These are phyloP conservation scores for Sporisorium reilianum DNA, from an alignment of 1,284 basidiomycete genomes.

Conservation along the genomic window DNA sequence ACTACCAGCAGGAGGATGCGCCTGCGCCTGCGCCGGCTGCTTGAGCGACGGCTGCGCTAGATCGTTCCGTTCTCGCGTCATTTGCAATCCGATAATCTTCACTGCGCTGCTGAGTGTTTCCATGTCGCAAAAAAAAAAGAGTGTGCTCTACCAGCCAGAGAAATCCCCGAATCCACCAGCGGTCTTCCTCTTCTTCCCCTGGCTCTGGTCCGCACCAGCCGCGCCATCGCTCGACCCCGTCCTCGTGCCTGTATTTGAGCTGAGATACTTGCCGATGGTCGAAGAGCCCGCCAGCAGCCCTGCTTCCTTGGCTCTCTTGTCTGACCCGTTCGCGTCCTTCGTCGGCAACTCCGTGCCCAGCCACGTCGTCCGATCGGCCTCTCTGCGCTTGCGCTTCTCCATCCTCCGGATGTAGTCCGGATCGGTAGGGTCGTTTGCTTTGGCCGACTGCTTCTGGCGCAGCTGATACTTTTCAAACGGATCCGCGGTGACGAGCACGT, in stretches of 20 bases:
- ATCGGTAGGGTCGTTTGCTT: conserved; percentile 49
- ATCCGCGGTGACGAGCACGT: conserved; percentile 57
- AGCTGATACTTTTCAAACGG: conserved; percentile 62
- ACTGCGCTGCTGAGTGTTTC: too few species aligned
- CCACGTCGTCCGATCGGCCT: conserved; percentile 66
- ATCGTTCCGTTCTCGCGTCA: not conserved
- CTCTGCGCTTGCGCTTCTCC: conserved; percentile 59
- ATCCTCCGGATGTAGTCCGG: conserved; percentile 46
- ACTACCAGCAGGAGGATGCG: conserved; percentile 38
- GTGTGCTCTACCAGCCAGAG: conserved; percentile 46
- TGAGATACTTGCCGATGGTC: conserved; percentile 43
- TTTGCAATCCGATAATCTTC: conserved; percentile 1
- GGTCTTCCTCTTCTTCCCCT: conserved; percentile 24
- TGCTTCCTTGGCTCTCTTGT: not conserved
- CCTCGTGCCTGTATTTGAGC: not conserved
- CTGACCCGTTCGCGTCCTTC: not conserved
- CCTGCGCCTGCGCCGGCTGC: not conserved
- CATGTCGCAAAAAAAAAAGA: too few species aligned
- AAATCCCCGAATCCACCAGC: conserved; percentile 61
- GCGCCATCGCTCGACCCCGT: not conserved
- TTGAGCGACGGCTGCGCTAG: not conserved
- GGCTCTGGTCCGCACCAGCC: not conserved
- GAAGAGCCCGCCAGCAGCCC: conserved; percentile 5
- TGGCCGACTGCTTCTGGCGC: conserved; percentile 23
- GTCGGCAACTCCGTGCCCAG: conserved; percentile 38